Evolutionary conservation across 768 basidiomycete genomes (phyloP).

Genomic region (Daedaleopsis sinensis): DNA sequence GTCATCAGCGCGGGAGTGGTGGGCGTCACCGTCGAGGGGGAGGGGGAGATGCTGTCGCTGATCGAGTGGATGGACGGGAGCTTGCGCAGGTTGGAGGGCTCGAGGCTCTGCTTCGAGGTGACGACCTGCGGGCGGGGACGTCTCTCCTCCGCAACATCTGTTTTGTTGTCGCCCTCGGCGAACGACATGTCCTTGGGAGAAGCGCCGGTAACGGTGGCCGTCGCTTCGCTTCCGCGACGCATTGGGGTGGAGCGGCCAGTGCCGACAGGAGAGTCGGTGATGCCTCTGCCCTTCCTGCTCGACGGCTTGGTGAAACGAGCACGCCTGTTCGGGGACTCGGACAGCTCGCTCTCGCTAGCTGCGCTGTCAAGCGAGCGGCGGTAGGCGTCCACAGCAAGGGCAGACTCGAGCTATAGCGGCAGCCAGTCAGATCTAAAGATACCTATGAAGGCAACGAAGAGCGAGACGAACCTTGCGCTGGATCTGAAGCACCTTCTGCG

Average conservation of each 20-base stretch:
- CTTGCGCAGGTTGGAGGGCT: constrained; percentile 33
- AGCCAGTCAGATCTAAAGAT: constrained; percentile 10
- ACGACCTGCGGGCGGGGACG: constrained; percentile 14
- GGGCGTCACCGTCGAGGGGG: constrained; percentile 30
- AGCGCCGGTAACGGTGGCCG: constrained; percentile 1
- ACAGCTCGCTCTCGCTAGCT: constrained; percentile 46
- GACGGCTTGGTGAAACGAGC: constrained; percentile 18
- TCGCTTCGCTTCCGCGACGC: constrained; percentile 1
- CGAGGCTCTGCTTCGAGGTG: constrained; percentile 12
- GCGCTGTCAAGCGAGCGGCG: constrained; percentile 43
- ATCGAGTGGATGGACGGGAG: constrained; percentile 38
- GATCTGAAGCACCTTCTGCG: constrained; percentile 85
- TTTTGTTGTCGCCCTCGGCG: constrained; percentile 18
- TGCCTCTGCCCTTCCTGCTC: constrained; percentile 13
- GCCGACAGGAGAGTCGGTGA: constrained; percentile 14
- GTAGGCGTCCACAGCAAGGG: constrained; percentile 63
- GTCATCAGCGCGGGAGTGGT: constrained; percentile 40
- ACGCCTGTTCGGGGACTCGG: constrained; percentile 23
- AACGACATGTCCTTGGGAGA: neutral
- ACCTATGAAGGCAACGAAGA: constrained; percentile 3
- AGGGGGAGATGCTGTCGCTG: constrained; percentile 26
- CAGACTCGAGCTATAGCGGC: constrained; percentile 69
- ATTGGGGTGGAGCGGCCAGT: constrained; percentile 19
- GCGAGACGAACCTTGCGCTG: constrained; percentile 81
- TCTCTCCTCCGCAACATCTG: constrained; percentile 16